Evolutionary conservation across 805 yeast species (phyloP).

Genomic region (Saccharomycopsis fermentans): DNA sequence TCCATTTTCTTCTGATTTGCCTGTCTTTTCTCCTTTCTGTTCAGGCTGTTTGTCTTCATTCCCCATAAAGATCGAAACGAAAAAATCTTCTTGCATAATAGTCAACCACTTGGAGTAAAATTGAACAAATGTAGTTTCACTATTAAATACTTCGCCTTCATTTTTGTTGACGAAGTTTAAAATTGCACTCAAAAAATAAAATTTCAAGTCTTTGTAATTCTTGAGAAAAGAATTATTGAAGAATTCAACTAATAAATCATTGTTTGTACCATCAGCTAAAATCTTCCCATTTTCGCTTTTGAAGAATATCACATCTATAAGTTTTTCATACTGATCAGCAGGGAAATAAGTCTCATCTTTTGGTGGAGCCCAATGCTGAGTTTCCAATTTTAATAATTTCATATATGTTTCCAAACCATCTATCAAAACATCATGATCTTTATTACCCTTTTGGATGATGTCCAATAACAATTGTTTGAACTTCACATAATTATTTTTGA

Average conservation of each 20-base stretch:
- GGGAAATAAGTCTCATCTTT: conserved; percentile 52
- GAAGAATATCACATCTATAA: conserved; percentile 30
- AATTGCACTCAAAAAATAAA: conserved; percentile 43
- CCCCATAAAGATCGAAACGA: conserved; percentile 20
- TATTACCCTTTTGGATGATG: conserved; percentile 29
- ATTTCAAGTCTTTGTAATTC: conserved; percentile 69
- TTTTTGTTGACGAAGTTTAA: conserved; percentile 23
- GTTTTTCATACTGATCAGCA: conserved; percentile 35
- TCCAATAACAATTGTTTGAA: conserved; percentile 38
- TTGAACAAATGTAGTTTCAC: conserved; percentile 7
- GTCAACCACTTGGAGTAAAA: conserved; percentile 31
- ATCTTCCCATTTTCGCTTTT: conserved; percentile 30
- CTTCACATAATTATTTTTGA: conserved; percentile 44
- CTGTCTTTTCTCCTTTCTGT: neutral
- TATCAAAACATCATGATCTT: conserved; percentile 36
- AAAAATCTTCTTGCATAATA: conserved; percentile 27
- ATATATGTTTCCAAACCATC: conserved; percentile 47
- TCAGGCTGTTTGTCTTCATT: neutral
- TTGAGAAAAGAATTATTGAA: conserved; percentile 45
- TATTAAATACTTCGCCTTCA: conserved; percentile 16
- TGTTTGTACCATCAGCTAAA: conserved; percentile 37
- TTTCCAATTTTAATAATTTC: conserved; percentile 49
- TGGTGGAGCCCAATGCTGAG: conserved; percentile 40
- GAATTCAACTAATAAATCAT: conserved; percentile 41
- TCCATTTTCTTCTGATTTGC: neutral